Percentiles rank a stretch among this genome's conserved stretches.
These are phyloP conservation scores for Paraphaeosphaeria minitans DNA, from an alignment of 2,329 filamentous ascomycete species.

Conservation along the genomic window DNA sequence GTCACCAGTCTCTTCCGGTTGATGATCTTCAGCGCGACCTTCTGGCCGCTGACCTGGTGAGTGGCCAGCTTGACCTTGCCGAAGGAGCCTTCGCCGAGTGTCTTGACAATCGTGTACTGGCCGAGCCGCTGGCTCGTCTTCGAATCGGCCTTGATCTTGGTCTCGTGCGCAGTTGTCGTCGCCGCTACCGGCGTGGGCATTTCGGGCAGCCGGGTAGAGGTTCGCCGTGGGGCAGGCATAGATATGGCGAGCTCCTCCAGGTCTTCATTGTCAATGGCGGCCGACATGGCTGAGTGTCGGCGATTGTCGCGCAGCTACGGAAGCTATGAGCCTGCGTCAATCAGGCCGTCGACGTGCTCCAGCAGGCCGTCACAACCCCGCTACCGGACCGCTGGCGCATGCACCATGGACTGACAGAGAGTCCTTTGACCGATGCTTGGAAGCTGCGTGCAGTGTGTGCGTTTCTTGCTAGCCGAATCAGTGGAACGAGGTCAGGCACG, in stretches of 20 bases:
- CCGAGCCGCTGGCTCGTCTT: slow-evolving; percentile 84
- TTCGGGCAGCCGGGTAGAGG: slow-evolving; percentile 43
- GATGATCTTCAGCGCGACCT: slow-evolving; percentile 98
- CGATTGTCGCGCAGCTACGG: not conserved
- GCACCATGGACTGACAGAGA: not conserved
- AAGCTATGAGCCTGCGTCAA: not conserved
- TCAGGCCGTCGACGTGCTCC: slow-evolving; percentile 1
- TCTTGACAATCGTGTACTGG: slow-evolving; percentile 88
- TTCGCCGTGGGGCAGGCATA: slow-evolving; percentile 67
- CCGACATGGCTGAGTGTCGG: slow-evolving; percentile 38
- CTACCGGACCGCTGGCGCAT: not conserved
- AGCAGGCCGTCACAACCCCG: slow-evolving; percentile 1
- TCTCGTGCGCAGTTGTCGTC: slow-evolving; percentile 31
- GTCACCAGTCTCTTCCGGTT: slow-evolving; percentile 94
- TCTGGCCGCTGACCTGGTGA: slow-evolving; percentile 88
- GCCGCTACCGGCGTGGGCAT: slow-evolving; percentile 34
- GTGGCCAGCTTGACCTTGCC: slow-evolving; percentile 98
- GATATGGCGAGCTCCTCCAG: slow-evolving; percentile 70
- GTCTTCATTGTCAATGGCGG: slow-evolving; percentile 76
- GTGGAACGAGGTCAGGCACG: not conserved
- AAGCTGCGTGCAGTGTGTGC: not conserved
- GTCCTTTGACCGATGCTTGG: not conserved
- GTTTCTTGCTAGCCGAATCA: not conserved
- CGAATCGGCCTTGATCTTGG: slow-evolving; percentile 55
- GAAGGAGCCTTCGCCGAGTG: slow-evolving; percentile 94